These are phyloP conservation scores for Suillus discolor DNA, from an alignment of 768 basidiomycete species.

Conservation along the genomic window DNA sequence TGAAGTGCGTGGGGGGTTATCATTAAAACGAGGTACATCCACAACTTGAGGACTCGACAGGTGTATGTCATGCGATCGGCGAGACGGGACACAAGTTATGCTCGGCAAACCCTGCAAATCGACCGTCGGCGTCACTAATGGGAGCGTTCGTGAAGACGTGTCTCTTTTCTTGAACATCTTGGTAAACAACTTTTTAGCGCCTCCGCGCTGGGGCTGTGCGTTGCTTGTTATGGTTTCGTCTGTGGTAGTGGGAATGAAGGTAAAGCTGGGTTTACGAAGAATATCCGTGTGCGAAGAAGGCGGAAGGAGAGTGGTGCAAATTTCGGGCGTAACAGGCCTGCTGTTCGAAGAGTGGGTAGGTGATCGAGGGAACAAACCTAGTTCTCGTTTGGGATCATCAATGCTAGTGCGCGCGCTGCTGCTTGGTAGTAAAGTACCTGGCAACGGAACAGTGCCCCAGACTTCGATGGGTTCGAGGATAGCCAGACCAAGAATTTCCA, in stretches of 20 bases:
- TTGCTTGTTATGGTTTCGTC: constrained; percentile 18
- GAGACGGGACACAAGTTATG: neutral
- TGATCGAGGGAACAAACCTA: constrained; percentile 15
- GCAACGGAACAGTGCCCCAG: constrained; percentile 38
- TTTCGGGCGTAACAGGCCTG: constrained; percentile 17
- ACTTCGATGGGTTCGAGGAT: constrained; percentile 83
- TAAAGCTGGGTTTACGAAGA: constrained; percentile 15
- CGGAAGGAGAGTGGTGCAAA: constrained; percentile 9
- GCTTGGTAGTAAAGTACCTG: constrained; percentile 12
- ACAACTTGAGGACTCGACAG: constrained; percentile 7
- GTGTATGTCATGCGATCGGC: constrained; percentile 21
- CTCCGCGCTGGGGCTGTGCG: constrained; percentile 33
- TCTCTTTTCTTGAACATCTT: constrained; percentile 69
- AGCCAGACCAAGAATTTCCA: constrained; percentile 79
- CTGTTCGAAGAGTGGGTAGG: constrained; percentile 8
- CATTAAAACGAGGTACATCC: constrained; percentile 15
- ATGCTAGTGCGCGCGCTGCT: constrained; percentile 33
- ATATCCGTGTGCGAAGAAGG: neutral
- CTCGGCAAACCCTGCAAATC: constrained; percentile 13
- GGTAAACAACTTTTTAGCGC: constrained; percentile 64
- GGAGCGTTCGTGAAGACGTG: constrained; percentile 17
- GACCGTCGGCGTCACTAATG: constrained; percentile 28
- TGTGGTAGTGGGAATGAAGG: constrained; percentile 20
- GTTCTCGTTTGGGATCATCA: constrained; percentile 24
- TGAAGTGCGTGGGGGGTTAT: constrained; percentile 17